Base-by-base conservation (phyloP, 805 yeast genomes). In the Zygotorulaspora florentina region DNA sequence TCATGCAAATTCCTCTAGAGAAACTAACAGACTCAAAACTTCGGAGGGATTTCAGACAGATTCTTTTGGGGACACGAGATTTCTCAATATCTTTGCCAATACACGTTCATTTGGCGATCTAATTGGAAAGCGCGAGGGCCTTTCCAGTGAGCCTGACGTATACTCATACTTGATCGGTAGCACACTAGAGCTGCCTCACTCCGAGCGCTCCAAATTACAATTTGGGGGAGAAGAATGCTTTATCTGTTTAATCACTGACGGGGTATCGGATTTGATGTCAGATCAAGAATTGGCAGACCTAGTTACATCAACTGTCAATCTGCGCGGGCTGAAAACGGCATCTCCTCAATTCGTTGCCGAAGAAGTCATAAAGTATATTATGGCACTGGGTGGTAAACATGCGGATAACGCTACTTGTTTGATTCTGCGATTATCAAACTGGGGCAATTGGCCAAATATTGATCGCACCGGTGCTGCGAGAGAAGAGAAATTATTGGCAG, bases 381-480 rank as follows among this genome's bases (percentile, higher is more conserved):
- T 85, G 61, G 86, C 86, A 35, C 76, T 90, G 8, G 96, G 96
- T 11, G 93, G 96, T 2, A 62, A 50, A 48, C 58, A 61, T 26
- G 89, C 87, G 57, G 99, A 93, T 64, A 93, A 93, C 66, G 95
- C 98, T n/a, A 88, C 97, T 2, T 88, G 96, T 62, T 59, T 85
- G 51, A 86, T 93, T 3, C 66, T 91, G 9, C 71, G 95, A 48
- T 69, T 93, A 45, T 74, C 77, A 29, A 96, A 96, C 8, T 93
- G 99, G 99, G 96, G 96, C 5, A 76, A 80, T 45, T 93, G 99
- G 97, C 91, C 93, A 7, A 67, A 76, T 45, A 59, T 72, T 3
- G 98, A 91, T 67, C 70, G 95, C 39, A 88, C 97, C 0, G 97
- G 96, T 0, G 76, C 74, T 37, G 64, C 79, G 45, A 74, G 99